Conservation (phyloP, 352 stramenopile genomes). For the Globisporangium paddicum region DNA sequence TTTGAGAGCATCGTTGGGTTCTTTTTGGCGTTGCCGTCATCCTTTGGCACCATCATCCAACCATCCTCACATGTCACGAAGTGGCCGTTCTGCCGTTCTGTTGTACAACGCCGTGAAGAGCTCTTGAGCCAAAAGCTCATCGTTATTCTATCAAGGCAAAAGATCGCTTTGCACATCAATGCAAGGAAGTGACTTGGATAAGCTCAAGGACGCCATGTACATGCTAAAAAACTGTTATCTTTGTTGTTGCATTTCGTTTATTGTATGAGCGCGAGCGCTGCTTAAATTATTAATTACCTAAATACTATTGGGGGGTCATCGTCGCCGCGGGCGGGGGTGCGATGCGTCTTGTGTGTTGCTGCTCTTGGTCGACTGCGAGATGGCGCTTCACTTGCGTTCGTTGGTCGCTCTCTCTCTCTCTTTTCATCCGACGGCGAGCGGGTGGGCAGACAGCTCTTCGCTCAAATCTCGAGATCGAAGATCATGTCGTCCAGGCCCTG, state of each 20-base stretch:
- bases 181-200: neutral
- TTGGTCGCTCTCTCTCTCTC: neutral
- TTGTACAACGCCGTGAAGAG: neutral
- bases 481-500: slow-evolving; percentile 41
- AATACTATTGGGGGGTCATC: slow-evolving; percentile 6
- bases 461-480: slow-evolving; percentile 66
- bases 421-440: neutral
- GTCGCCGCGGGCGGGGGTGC: neutral
- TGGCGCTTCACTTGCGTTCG: slow-evolving; percentile 4
- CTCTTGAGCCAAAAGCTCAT: neutral
- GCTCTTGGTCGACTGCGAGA: neutral
- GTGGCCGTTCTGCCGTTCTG: neutral
- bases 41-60: too few relatives aligned
- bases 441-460: neutral
- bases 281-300: slow-evolving; percentile 7
- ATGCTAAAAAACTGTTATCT: neutral
- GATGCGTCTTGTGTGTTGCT: neutral
- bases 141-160: neutral
- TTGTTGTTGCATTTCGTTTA: slow-evolving; percentile 1
- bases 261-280: neutral
- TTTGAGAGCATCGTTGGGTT: too few relatives aligned
- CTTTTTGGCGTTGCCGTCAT: neutral
- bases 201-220: neutral
- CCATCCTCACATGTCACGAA: neutral
- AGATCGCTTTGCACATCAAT: neutral